Conservation (phyloP, 1,139 yeast species). For the Geotrichum fermentans region DNA sequence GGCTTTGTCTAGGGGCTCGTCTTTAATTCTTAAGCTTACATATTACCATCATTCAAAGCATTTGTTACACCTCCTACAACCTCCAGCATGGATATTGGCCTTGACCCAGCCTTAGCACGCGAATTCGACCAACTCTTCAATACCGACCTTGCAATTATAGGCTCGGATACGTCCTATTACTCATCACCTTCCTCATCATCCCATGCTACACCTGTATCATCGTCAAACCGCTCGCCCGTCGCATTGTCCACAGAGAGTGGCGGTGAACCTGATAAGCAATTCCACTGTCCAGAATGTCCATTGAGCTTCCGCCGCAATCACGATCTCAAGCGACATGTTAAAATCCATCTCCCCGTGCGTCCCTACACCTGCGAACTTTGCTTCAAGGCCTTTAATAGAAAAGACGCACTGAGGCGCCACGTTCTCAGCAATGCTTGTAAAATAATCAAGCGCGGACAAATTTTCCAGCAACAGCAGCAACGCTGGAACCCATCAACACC, state of each 20-base stretch:
- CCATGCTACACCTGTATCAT: no score
- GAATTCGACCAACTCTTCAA: slow-evolving; percentile 10
- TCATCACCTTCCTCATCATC: neutral
- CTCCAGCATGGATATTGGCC: neutral
- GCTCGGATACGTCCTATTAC: neutral
- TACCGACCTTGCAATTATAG: no score
- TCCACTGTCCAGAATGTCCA: slow-evolving; percentile 31
- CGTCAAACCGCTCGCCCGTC: no score
- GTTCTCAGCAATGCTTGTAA: slow-evolving; percentile 11
- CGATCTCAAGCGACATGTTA: slow-evolving; percentile 62
- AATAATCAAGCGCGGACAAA: slow-evolving; percentile 2
- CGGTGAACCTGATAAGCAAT: slow-evolving; percentile 22
- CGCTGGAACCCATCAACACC: neutral
- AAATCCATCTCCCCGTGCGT: slow-evolving; percentile 46
- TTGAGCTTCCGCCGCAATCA: slow-evolving; percentile 55
- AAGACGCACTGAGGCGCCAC: slow-evolving; percentile 55
- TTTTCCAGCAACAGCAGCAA: neutral
- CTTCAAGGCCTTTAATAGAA: slow-evolving; percentile 77
- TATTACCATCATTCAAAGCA: neutral
- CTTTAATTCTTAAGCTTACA: neutral
- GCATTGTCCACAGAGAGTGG: no score
- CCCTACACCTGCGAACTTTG: slow-evolving; percentile 69
- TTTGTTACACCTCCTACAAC: neutral
- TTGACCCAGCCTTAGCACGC: slow-evolving; percentile 7
- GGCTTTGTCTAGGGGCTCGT: slow-evolving; percentile 2